Percentiles rank a stretch among this genome's conserved stretches.
phyloP scores from a whole-genome alignment of 2,329 filamentous ascomycete species.

The Parastagonospora avenae region DNA sequence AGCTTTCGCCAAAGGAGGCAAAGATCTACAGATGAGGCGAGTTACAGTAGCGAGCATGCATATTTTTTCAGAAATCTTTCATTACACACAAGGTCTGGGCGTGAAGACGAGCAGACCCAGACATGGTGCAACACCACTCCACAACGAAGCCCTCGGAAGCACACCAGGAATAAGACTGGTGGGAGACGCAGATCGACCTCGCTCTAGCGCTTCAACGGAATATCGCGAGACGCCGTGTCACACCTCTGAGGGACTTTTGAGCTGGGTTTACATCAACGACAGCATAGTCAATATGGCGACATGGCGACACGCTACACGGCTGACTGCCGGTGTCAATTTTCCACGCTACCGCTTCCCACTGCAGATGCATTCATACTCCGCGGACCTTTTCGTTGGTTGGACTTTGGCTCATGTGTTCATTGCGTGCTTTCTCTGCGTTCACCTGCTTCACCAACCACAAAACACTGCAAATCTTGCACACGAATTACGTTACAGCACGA shows the following conservation, averaged over 20 bases:
- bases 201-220: conserved; percentile 14
- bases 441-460: neutral
- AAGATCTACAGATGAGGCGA: conserved; percentile 1
- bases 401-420: neutral
- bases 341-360: neutral
- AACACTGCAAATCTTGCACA: neutral
- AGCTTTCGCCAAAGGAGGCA: neutral
- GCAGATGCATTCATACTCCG: neutral
- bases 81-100: neutral
- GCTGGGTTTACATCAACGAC: too few species aligned
- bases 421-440: neutral
- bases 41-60: conserved; percentile 20
- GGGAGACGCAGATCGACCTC: conserved; percentile 20
- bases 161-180: neutral
- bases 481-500: neutral
- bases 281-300: too few species aligned
- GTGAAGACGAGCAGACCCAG: conserved; percentile 5
- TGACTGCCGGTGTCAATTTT: too few species aligned
- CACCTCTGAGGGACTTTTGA: too few species aligned
- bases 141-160: conserved; percentile 4
- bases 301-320: too few species aligned
- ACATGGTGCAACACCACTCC: conserved; percentile 10
- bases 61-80: neutral
- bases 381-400: too few species aligned
- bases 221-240: neutral